Evolutionary conservation across 805 yeast genomes (phyloP).

Genomic region (Teunomyces lycoperdinae): DNA sequence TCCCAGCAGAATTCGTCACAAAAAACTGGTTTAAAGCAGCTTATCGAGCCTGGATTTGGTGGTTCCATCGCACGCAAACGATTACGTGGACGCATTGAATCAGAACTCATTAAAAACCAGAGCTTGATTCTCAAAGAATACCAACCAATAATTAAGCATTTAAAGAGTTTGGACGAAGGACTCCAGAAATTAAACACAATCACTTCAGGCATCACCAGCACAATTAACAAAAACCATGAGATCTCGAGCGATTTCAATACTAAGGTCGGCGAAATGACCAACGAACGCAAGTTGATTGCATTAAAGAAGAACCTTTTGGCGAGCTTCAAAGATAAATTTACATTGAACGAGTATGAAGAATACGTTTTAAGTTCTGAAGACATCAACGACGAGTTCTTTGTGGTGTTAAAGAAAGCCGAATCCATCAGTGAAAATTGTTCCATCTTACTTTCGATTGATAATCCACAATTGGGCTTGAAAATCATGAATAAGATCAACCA

Average conservation of each 20-base stretch:
- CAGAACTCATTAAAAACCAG: slow-evolving; percentile 57
- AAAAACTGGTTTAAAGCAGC: slow-evolving; percentile 19
- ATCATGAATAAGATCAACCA: slow-evolving; percentile 58
- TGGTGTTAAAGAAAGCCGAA: slow-evolving; percentile 58
- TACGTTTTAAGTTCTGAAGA: slow-evolving; percentile 50
- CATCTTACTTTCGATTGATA: slow-evolving; percentile 65
- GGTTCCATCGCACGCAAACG: slow-evolving; percentile 64
- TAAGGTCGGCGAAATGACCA: slow-evolving; percentile 24
- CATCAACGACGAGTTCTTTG: slow-evolving; percentile 55
- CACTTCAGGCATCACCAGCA: slow-evolving; percentile 35
- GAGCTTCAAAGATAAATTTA: slow-evolving; percentile 58
- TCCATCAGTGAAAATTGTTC: slow-evolving; percentile 65
- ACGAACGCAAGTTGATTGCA: slow-evolving; percentile 30
- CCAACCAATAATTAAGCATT: slow-evolving; percentile 26
- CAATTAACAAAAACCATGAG: slow-evolving; percentile 29
- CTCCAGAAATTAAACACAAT: slow-evolving; percentile 18
- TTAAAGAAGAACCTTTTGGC: slow-evolving; percentile 52
- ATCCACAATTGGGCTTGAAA: slow-evolving; percentile 61
- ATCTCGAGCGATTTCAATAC: slow-evolving; percentile 20
- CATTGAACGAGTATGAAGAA: slow-evolving; percentile 70
- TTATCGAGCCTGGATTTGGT: slow-evolving; percentile 46
- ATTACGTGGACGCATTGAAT: slow-evolving; percentile 58
- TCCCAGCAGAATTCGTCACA: slow-evolving; percentile 22
- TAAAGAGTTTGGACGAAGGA: slow-evolving; percentile 18
- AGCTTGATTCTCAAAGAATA: slow-evolving; percentile 31